These are phyloP conservation scores for Trichophaea hybrida DNA, from an alignment of 2,329 filamentous ascomycete genomes.

Conservation along the genomic window DNA sequence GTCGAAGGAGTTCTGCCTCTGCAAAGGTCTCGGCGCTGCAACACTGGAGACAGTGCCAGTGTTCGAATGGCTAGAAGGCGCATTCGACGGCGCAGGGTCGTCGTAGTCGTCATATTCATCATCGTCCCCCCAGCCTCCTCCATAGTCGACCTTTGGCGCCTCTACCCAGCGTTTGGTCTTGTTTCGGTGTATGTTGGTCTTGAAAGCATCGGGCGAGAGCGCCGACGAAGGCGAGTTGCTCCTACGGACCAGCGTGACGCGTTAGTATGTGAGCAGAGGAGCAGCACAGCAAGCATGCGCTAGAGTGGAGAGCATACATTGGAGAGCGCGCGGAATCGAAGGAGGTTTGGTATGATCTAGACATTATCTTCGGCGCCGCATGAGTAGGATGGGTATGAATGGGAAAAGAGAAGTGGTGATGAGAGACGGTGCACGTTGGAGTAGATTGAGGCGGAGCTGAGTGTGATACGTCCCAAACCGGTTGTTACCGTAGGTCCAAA, in stretches of 20 bases:
- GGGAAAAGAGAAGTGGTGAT: neutral
- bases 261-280: neutral
- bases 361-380: constrained; percentile 4
- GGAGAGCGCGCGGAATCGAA: constrained; percentile 11
- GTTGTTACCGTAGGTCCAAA: too few relatives aligned
- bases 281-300: neutral
- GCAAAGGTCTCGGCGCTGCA: neutral
- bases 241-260: neutral
- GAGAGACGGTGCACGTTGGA: too few relatives aligned
- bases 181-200: constrained; percentile 21
- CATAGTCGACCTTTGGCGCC: constrained; percentile 21
- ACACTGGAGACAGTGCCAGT: neutral
- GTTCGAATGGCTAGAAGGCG: neutral
- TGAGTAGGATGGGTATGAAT: neutral
- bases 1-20: constrained; percentile 10
- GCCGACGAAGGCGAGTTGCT: neutral
- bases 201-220: constrained; percentile 2
- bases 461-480: too few relatives aligned
- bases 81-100: constrained; percentile 5
- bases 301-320: constrained; percentile 11
- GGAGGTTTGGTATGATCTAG: constrained; percentile 11
- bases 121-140: constrained; percentile 18
- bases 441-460: too few relatives aligned
- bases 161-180: constrained; percentile 24
- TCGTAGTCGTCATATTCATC: constrained; percentile 18